Evolutionary conservation across 1,284 basidiomycete species (phyloP), one percentile per base, ranked within the genome.

Genomic region (Kalmanozyma brasiliensis): DNA sequence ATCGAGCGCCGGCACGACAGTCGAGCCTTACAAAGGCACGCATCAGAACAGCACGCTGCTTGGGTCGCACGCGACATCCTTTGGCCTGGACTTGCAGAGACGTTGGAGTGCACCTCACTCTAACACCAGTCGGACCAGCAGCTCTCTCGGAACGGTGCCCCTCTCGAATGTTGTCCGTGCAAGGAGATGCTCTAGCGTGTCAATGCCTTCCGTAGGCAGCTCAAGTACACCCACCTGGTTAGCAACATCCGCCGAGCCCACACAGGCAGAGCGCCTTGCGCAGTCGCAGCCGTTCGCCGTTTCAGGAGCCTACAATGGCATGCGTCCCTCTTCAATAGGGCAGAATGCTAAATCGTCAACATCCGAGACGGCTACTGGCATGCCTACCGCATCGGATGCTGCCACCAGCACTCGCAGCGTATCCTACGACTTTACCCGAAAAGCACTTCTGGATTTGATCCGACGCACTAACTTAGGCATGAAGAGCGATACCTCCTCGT

Each of bases 361-460:
- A 13, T 3, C 1, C 19, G 22, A 32, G 16, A 6, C 34, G 6
- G 34, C 19, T n/a, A n/a, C 17, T 8, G 8, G 14, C 19, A 8
- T 22, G 11, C n/a, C 22, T 32, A 17, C 36, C 11, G 6, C 17
- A 4, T 33, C 33, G 14, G 29, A 35, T 0, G 3, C 35, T n/a
- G 41, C 8, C 16, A 19, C 37, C 2, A n/a, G 37, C 13, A 19
- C 22, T 16, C 40, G 40, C 4, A n/a, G 20, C 1, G n/a, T 37
- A 8, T 53, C 62, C 0, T 48, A 52, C 14, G 55, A 53, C 14
- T 65, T 65, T 34, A 65, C 62, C 10, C 55, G 62, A 0, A 46
- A 65, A 32, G 56, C 55, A 11, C 51, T 65, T 6, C 34, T 65
- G n/a, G 55, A 65, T 22, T 51, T 59, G 30, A 58, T 65, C 8